phyloP scores from a whole-genome alignment of 352 stramenopile genomes.

The Pythium brachiatum region DNA sequence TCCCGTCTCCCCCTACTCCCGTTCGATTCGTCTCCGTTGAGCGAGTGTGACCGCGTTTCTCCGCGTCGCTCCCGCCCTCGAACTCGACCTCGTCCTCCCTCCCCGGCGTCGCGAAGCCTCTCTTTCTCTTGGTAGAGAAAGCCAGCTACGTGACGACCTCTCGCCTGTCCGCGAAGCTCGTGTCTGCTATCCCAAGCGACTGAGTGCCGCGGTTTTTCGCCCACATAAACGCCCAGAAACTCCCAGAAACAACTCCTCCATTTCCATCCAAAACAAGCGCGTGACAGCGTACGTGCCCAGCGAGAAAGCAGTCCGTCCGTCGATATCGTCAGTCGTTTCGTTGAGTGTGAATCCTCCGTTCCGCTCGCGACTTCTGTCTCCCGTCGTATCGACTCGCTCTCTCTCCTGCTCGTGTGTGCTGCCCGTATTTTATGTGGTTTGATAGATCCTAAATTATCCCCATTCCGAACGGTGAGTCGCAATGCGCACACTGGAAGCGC shows the following conservation, averaged over 20 bases:
- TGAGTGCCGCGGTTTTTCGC: background rate
- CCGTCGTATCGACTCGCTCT: constrained; percentile 16
- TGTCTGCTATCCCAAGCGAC: background rate
- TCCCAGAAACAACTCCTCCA: background rate
- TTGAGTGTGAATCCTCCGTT: constrained; percentile 8
- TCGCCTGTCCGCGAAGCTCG: background rate
- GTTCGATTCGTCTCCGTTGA: background rate
- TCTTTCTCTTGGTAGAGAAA: background rate
- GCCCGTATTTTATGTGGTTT: constrained; percentile 33
- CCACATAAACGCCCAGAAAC: constrained; percentile 1
- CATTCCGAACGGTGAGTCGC: constrained; percentile 21
- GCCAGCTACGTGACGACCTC: background rate
- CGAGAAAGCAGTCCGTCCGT: constrained; percentile 4
- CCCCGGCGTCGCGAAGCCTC: background rate
- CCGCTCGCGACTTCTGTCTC: background rate
- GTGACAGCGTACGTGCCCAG: background rate
- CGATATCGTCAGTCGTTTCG: constrained; percentile 1
- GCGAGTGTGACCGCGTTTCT: background rate
- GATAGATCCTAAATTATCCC: constrained; percentile 31
- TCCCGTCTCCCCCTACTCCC: background rate
- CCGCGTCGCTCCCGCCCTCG: background rate
- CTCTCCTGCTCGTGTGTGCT: constrained; percentile 15
- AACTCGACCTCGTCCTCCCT: background rate
- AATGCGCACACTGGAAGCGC: background rate
- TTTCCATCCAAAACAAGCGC: constrained; percentile 11